Evolutionary conservation across 2,329 filamentous ascomycete genomes (phyloP).

Genomic region (Metarhizium robertsii): DNA sequence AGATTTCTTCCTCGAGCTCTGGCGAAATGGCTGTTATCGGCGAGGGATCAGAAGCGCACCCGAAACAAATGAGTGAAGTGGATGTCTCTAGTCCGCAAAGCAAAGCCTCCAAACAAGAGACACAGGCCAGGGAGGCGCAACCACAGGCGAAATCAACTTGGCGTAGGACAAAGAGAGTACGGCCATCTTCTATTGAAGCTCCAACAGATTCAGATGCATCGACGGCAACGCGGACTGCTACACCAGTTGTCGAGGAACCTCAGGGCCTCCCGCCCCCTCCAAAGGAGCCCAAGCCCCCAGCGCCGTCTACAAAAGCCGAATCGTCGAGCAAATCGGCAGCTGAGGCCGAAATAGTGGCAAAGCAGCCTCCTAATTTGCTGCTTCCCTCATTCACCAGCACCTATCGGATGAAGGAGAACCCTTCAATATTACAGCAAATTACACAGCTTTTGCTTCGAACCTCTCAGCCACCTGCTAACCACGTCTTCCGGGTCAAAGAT

Average conservation of each 20-base stretch:
- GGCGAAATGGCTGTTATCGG: slow-evolving; percentile 49
- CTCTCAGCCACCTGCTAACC: slow-evolving; percentile 49
- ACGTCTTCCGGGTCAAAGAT: slow-evolving; percentile 63
- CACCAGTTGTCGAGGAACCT: slow-evolving; percentile 2
- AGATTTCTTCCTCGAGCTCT: slow-evolving; percentile 24
- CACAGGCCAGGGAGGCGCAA: slow-evolving; percentile 22
- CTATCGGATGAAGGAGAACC: slow-evolving; percentile 56
- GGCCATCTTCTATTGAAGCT: slow-evolving; percentile 37
- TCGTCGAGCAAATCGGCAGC: slow-evolving; percentile 18
- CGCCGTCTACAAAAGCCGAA: slow-evolving; percentile 11
- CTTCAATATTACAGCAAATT: slow-evolving; percentile 62
- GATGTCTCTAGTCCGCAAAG: slow-evolving; percentile 28
- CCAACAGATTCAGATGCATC: slow-evolving; percentile 26
- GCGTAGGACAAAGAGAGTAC: slow-evolving; percentile 34
- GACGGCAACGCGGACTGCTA: slow-evolving; percentile 9
- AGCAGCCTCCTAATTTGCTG: slow-evolving; percentile 49
- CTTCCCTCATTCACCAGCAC: slow-evolving; percentile 62
- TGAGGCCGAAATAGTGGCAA: slow-evolving; percentile 35
- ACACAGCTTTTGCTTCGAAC: slow-evolving; percentile 46
- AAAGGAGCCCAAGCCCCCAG: slow-evolving; percentile 2
- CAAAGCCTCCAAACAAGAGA: slow-evolving; percentile 22
- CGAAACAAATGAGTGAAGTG: slow-evolving; percentile 34
- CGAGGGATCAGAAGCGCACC: slow-evolving; percentile 47
- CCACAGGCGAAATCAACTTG: slow-evolving; percentile 20
- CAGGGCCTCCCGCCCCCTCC: slow-evolving; percentile 4